These are phyloP conservation scores for Claviceps spartinae DNA, from an alignment of 2,329 filamentous ascomycete genomes.

Conservation along the genomic window DNA sequence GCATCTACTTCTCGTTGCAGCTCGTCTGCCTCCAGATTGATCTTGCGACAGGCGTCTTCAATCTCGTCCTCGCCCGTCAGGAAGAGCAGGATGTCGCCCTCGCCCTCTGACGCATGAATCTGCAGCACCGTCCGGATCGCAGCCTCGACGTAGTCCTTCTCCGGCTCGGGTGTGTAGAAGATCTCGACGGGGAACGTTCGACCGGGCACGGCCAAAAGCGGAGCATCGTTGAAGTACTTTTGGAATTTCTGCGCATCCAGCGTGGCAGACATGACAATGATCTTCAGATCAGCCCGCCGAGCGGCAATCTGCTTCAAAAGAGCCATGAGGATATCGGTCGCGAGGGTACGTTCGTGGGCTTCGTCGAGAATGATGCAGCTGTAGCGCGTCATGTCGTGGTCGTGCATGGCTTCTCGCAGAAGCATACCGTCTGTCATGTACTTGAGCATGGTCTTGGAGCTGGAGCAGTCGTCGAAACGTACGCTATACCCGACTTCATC, in stretches of 20 bases:
- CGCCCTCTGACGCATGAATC: constrained; percentile 83
- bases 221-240: constrained; percentile 89
- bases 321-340: constrained; percentile 95
- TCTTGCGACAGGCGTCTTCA: constrained; percentile 89
- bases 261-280: constrained; percentile 98
- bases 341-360: constrained; percentile 92
- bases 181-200: constrained; percentile 95
- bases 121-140: constrained; percentile 89
- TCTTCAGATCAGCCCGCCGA: constrained; percentile 80
- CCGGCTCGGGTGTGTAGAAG: constrained; percentile 93
- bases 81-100: constrained; percentile 90
- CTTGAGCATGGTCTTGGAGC: constrained; percentile 81
- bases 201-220: constrained; percentile 84
- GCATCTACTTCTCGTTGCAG: constrained; percentile 83
- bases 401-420: constrained; percentile 89
- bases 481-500: constrained; percentile 98
- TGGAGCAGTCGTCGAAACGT: constrained; percentile 92
- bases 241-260: constrained; percentile 97
- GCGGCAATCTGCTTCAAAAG: constrained; percentile 79
- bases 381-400: constrained; percentile 81
- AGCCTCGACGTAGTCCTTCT: constrained; percentile 93
- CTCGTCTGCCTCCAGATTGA: constrained; percentile 79
- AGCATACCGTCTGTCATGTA: constrained; percentile 99
- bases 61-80: constrained; percentile 97
- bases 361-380: constrained; percentile 98